These are phyloP conservation scores for Nemania abortiva DNA, from an alignment of 2,329 filamentous ascomycete species.

Conservation along the genomic window DNA sequence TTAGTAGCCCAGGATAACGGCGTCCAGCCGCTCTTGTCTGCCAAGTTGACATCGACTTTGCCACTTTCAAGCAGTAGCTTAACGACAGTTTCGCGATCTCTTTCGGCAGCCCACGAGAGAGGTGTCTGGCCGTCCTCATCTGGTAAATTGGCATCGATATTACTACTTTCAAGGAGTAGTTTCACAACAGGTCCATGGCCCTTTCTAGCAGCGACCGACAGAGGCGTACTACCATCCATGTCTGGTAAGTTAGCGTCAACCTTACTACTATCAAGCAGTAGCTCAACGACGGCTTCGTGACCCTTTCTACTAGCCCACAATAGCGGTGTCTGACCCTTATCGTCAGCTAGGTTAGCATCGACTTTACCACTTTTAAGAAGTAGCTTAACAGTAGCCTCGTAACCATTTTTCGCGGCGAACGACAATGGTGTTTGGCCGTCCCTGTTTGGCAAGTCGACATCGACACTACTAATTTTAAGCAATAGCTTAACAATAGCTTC, in stretches of 20 bases:
- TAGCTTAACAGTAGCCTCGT: neutral
- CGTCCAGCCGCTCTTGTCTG: neutral
- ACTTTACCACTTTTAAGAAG: neutral
- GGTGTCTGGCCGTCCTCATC: neutral
- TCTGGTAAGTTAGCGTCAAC: neutral
- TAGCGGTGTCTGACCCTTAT: neutral
- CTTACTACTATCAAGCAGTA: neutral
- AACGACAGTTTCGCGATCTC: neutral
- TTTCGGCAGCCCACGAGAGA: neutral
- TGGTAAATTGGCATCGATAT: neutral
- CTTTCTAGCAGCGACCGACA: conserved; percentile 8
- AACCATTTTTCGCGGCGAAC: neutral
- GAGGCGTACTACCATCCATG: neutral
- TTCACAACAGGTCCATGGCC: neutral
- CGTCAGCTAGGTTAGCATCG: conserved; percentile 6
- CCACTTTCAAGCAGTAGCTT: neutral
- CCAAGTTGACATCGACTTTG: neutral
- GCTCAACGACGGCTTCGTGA: neutral
- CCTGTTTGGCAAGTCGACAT: neutral
- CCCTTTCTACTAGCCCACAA: neutral
- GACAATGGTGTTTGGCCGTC: conserved; percentile 8
- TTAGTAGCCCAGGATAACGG: neutral
- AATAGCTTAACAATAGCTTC: neutral
- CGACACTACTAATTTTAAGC: neutral
- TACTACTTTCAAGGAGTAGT: neutral